A percentile compares a stretch with the other conserved stretches of the same genome.
These are phyloP conservation scores for Ogataea corticis DNA, from an alignment of 805 yeast species.

Conservation along the genomic window DNA sequence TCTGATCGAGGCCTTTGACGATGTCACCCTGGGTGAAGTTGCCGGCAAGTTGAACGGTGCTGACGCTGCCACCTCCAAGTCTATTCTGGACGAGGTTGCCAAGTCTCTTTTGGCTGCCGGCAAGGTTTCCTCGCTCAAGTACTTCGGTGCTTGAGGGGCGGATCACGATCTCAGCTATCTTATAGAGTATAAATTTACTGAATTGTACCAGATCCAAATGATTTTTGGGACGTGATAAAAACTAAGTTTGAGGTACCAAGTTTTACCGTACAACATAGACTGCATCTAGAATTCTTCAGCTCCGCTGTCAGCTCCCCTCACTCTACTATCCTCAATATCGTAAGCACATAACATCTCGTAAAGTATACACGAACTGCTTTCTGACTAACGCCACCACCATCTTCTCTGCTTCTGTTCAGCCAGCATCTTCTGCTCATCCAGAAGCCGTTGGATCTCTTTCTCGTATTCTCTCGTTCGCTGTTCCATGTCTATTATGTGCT, in stretches of 20 bases:
- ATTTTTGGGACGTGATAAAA: too few species aligned
- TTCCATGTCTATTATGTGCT: constrained; percentile 26
- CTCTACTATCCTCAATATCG: too few species aligned
- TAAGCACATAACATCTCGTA: neutral
- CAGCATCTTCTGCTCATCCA: constrained; percentile 26
- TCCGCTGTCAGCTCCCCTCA: too few species aligned
- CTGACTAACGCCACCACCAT: constrained; percentile 16
- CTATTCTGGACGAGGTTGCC: constrained; percentile 56
- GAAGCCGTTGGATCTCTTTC: constrained; percentile 25
- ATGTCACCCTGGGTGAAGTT: constrained; percentile 70
- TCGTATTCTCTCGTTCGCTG: constrained; percentile 26
- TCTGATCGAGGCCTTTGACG: constrained; percentile 79
- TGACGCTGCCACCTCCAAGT: constrained; percentile 59
- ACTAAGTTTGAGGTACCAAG: too few species aligned
- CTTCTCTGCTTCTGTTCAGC: constrained; percentile 7
- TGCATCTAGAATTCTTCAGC: too few species aligned
- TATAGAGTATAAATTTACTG: too few species aligned
- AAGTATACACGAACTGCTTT: too few species aligned
- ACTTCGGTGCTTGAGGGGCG: constrained; percentile 13
- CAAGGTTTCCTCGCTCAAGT: constrained; percentile 40
- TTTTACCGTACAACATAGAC: too few species aligned
- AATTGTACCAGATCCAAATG: too few species aligned
- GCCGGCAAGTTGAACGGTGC: constrained; percentile 64
- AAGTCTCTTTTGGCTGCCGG: constrained; percentile 54
- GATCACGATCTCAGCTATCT: too few species aligned